Evolutionary conservation across 306 rosid genomes (phyloP).

Genomic region (Lathyrus aphaca): DNA sequence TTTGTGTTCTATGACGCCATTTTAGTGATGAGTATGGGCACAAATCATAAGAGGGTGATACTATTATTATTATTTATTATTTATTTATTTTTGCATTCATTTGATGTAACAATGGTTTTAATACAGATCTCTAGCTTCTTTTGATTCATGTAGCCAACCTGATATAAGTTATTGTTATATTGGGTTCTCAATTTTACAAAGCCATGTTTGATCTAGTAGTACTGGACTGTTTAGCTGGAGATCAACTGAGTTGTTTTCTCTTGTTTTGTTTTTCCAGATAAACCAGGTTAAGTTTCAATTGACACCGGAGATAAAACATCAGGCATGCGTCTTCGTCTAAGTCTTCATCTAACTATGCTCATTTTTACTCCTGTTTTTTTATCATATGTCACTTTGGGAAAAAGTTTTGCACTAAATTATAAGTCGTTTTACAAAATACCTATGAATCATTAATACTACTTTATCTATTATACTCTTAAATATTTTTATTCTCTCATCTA

Average conservation of each 20-base stretch:
- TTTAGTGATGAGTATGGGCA: no score
- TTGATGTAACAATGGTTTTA: slow-evolving; percentile 8
- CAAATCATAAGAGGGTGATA: no score
- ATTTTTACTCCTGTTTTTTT: not conserved
- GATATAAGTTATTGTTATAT: not conserved
- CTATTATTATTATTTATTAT: no score
- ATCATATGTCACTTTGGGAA: no score
- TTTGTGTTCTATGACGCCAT: no score
- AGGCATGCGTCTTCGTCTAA: slow-evolving; percentile 55
- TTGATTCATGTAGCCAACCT: slow-evolving; percentile 8
- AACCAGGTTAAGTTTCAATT: slow-evolving; percentile 90
- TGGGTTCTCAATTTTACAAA: slow-evolving; percentile 4
- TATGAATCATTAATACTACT: no score
- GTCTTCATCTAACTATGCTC: slow-evolving; percentile 35
- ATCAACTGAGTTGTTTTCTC: slow-evolving; percentile 27
- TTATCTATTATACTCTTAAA: no score
- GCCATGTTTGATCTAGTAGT: slow-evolving; percentile 25
- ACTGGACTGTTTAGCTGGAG: slow-evolving; percentile 22
- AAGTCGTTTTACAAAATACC: no score
- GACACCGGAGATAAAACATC: slow-evolving; percentile 94
- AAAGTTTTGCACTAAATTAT: no score
- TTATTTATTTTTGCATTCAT: not conserved
- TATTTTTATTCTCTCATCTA: no score
- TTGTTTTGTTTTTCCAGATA: slow-evolving; percentile 61
- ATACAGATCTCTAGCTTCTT: not conserved